Conservation (phyloP, 352 stramenopile genomes). For the Phytophthora multivora region DNA sequence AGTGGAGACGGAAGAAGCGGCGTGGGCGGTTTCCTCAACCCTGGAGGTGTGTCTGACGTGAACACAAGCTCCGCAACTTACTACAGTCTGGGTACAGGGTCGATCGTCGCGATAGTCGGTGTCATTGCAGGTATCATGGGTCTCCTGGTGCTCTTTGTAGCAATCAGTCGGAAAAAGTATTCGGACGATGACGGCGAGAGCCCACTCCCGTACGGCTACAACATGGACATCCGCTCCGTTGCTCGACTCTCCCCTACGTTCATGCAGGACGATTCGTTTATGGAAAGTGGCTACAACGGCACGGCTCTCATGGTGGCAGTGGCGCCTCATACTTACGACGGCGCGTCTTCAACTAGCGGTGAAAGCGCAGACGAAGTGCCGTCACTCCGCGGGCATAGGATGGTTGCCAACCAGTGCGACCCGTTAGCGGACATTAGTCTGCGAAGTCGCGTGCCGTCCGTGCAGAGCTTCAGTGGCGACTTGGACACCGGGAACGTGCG, state of each 20-base stretch:
- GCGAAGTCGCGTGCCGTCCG: constrained; percentile 18
- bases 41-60: constrained; percentile 42
- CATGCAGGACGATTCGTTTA: constrained; percentile 46
- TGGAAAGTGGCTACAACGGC: constrained; percentile 30
- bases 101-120: constrained; percentile 75
- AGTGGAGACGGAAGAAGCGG: constrained; percentile 14
- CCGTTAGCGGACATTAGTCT: constrained; percentile 18
- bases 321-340: constrained; percentile 20
- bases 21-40: constrained; percentile 25
- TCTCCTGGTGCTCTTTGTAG: constrained; percentile 59
- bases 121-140: constrained; percentile 68
- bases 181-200: constrained; percentile 57
- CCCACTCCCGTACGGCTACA: constrained; percentile 44
- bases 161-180: constrained; percentile 70
- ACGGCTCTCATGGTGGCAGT: constrained; percentile 33
- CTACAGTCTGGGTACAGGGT: constrained; percentile 63
- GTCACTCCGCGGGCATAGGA: constrained; percentile 19
- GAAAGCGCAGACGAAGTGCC: constrained; percentile 33
- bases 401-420: constrained; percentile 13
- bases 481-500: constrained; percentile 25
- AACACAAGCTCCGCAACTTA: constrained; percentile 50
- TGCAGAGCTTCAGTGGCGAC: constrained; percentile 20
- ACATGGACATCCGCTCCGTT: constrained; percentile 49
- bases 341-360: constrained; percentile 20
- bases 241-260: constrained; percentile 61